A percentile compares a stretch with the other conserved stretches of the same genome.
These are phyloP conservation scores for Arthrobotrys pseudoclavata DNA, from an alignment of 2,329 filamentous ascomycete genomes.

Conservation along the genomic window DNA sequence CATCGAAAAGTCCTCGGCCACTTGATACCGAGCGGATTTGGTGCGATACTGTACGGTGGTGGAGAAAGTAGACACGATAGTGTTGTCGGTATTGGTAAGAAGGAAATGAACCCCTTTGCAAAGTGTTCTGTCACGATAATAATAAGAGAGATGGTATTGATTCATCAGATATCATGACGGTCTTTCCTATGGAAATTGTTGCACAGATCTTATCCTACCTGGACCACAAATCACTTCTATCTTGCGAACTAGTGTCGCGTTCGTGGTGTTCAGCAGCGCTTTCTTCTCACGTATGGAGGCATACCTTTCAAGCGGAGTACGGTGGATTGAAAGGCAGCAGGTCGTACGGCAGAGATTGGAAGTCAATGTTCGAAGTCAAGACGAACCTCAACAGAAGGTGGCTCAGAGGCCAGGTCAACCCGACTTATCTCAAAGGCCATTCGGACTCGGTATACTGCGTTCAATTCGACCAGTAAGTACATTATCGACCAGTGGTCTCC, in stretches of 20 bases:
- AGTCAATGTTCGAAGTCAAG: slow-evolving; percentile 83
- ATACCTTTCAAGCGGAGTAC: slow-evolving; percentile 73
- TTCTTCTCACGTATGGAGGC: slow-evolving; percentile 74
- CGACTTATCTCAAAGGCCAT: slow-evolving; percentile 92
- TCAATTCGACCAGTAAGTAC: slow-evolving; percentile 89
- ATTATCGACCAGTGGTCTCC: slow-evolving; percentile 66
- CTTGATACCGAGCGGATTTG: slow-evolving; percentile 44
- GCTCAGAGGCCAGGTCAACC: slow-evolving; percentile 81
- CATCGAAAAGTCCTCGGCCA: slow-evolving; percentile 29
- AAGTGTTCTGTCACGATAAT: background rate
- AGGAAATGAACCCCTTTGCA: background rate
- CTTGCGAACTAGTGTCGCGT: slow-evolving; percentile 72
- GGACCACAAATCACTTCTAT: slow-evolving; percentile 72
- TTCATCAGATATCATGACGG: slow-evolving; percentile 69
- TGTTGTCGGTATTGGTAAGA: slow-evolving; percentile 41
- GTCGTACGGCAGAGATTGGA: slow-evolving; percentile 81
- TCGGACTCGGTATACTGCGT: slow-evolving; percentile 97
- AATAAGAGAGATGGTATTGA: background rate
- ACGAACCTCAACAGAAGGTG: slow-evolving; percentile 82
- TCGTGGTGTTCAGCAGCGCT: slow-evolving; percentile 72
- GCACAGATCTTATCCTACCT: slow-evolving; percentile 74
- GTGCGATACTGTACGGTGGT: slow-evolving; percentile 31
- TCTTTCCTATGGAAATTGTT: slow-evolving; percentile 73
- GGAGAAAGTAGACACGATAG: slow-evolving; percentile 16
- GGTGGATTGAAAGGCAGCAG: slow-evolving; percentile 70